Conservation (phyloP, 1,284 basidiomycete species). For the Takashimella tepidaria region DNA sequence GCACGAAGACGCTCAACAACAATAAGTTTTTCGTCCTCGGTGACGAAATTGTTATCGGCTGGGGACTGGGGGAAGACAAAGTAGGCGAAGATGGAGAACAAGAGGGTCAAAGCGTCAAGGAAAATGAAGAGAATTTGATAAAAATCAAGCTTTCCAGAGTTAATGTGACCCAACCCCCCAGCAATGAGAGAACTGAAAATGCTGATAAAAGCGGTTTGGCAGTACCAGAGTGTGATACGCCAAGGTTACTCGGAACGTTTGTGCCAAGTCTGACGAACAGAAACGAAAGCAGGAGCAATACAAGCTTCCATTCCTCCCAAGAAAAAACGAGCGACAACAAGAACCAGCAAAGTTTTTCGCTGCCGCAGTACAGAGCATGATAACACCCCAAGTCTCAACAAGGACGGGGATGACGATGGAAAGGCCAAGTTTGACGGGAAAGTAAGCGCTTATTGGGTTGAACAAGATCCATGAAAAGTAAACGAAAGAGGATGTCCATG, state of each 20-base stretch:
- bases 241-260: constrained; percentile 44
- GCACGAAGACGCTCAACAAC: constrained; percentile 44
- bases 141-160: constrained; percentile 17
- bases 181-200: constrained; percentile 33
- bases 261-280: constrained; percentile 47
- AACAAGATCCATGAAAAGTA: constrained; percentile 26
- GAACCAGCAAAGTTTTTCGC: constrained; percentile 18
- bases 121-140: constrained; percentile 44
- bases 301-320: constrained; percentile 46
- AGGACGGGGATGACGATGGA: constrained; percentile 37
- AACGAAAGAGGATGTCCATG: constrained; percentile 15
- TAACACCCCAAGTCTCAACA: constrained; percentile 36
- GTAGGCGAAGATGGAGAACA: constrained; percentile 38
- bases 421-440: constrained; percentile 41
- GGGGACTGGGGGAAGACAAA: constrained; percentile 37
- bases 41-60: constrained; percentile 36
- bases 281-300: constrained; percentile 37
- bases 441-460: constrained; percentile 35
- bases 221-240: constrained; percentile 35
- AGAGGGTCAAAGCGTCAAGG: constrained; percentile 42
- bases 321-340: constrained; percentile 40
- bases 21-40: constrained; percentile 27
- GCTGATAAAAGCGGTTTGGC: constrained; percentile 14
- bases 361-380: constrained; percentile 22
- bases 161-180: constrained; percentile 25